Base-by-base conservation (phyloP, 2,329 filamentous ascomycete genomes). In the Pseudogymnoascus destructans region DNA sequence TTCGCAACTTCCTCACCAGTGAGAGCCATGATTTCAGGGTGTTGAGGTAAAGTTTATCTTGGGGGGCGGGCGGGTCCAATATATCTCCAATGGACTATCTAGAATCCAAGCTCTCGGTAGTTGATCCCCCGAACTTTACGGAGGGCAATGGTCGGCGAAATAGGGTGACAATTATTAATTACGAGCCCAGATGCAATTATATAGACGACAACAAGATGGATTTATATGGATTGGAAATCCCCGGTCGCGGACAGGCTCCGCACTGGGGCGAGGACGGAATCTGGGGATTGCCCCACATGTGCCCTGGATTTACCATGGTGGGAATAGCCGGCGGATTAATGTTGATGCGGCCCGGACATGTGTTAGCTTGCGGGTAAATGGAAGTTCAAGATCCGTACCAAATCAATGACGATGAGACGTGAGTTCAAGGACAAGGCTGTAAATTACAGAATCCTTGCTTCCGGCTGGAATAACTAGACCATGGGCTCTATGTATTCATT, bases 1-100 rank as follows among this genome's bases (percentile, higher is more conserved):
- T 89, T 63, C 49, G 82, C 81, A 60, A 88, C 73, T 61, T 82
- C 77, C 40, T 77, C 73, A 63, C 79, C 79, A 11, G 72, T 77
- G 33, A 82, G 69, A 62, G 60, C 35, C 67, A 68, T 70, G 9
- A 15, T 56, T 35, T n/a, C 32, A 36, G 17, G 15, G 7, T 10
- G 17, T 56, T 52, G 46, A 5, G 17, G 46, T 52, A 30, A 30
- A 30, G 15, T 30, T 52, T 6, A 8, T 52, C 5, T 52, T 30
- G n/a, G 46, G 23, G n/a, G n/a, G n/a, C n/a, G n/a, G n/a, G n/a
- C 6, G 21, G n/a, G 23, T 52, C 23, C n/a, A 52, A 13, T 52
- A 52, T 52, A 52, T 30, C 23, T 6, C 25, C 15, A 30, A 52
- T 17, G n/a, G 23, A 7, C 10, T 10, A 17, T 30, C 25, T 52